A percentile compares a stretch with the other conserved stretches of the same genome.
These are phyloP conservation scores for Amaranthus tricolor DNA, from an alignment of 179 eudicot species.

Conservation along the genomic window DNA sequence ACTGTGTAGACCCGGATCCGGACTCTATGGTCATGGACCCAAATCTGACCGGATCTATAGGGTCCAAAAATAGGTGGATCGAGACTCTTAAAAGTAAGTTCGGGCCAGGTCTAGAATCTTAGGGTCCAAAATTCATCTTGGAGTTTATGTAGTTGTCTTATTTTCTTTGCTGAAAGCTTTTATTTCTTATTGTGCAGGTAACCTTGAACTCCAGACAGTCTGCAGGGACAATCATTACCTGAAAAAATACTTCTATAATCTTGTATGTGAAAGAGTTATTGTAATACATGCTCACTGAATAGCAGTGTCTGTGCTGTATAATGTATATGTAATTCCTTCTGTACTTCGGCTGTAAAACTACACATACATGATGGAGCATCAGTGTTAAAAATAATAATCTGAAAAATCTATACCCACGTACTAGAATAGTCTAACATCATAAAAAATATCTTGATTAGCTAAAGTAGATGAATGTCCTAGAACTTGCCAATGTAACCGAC, in stretches of 20 bases:
- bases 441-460: too few species aligned
- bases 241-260: slow-evolving; percentile 22
- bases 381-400: too few species aligned
- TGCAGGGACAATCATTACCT: not conserved
- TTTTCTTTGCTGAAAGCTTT: not conserved
- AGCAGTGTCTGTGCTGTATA: slow-evolving; percentile 8
- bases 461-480: too few species aligned
- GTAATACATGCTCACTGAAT: slow-evolving; percentile 15
- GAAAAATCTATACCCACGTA: too few species aligned
- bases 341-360: slow-evolving; percentile 14
- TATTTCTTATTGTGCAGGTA: slow-evolving; percentile 6
- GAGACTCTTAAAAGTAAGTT: not conserved
- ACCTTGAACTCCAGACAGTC: slow-evolving; percentile 11
- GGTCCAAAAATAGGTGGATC: not conserved
- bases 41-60: too few species aligned
- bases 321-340: slow-evolving; percentile 20
- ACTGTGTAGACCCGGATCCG: too few species aligned
- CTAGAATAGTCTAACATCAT: too few species aligned
- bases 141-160: not conserved
- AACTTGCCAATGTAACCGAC: too few species aligned
- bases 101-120: not conserved
- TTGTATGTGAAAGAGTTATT: not conserved
- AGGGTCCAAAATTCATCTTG: not conserved
- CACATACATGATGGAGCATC: slow-evolving; percentile 18
- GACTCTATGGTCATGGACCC: too few species aligned